phyloP scores from a whole-genome alignment of 208 protist genomes.

The Novymonas esmeraldas region DNA sequence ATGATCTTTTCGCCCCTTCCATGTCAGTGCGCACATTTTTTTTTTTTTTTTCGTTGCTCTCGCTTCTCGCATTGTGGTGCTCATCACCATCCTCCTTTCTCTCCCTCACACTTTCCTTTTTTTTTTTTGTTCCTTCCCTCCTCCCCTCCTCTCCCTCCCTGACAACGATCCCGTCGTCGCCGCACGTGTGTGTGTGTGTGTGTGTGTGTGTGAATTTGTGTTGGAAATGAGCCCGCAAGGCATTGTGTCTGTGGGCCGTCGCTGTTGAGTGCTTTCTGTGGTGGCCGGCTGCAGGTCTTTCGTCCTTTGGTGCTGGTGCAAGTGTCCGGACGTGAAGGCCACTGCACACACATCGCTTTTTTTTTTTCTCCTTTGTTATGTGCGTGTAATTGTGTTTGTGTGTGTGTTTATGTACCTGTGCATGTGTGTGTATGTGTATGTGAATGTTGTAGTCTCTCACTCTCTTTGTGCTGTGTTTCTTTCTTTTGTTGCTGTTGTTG shows the following conservation, averaged over 20 bases:
- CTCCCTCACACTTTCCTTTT: neutral
- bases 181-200: neutral
- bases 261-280: too few relatives aligned
- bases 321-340: too few relatives aligned
- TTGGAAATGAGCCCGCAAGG: too few relatives aligned
- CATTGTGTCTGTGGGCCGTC: too few relatives aligned
- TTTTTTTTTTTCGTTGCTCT: slow-evolving; percentile 1
- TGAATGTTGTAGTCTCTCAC: neutral
- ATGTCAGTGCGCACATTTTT: neutral
- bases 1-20: neutral
- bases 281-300: too few relatives aligned
- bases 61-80: neutral
- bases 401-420: neutral
- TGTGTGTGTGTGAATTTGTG: neutral
- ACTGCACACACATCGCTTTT: too few relatives aligned
- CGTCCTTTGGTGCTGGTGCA: too few relatives aligned
- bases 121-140: neutral
- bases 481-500: too few relatives aligned
- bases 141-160: neutral
- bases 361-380: slow-evolving; percentile 4
- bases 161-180: too few relatives aligned
- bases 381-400: neutral
- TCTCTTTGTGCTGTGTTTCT: too few relatives aligned
- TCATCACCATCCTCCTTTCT: neutral
- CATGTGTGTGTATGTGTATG: neutral